Percentiles rank a stretch among this genome's conserved stretches.
phyloP scores from a whole-genome alignment of 805 yeast genomes.

The Priceomyces carsonii region DNA sequence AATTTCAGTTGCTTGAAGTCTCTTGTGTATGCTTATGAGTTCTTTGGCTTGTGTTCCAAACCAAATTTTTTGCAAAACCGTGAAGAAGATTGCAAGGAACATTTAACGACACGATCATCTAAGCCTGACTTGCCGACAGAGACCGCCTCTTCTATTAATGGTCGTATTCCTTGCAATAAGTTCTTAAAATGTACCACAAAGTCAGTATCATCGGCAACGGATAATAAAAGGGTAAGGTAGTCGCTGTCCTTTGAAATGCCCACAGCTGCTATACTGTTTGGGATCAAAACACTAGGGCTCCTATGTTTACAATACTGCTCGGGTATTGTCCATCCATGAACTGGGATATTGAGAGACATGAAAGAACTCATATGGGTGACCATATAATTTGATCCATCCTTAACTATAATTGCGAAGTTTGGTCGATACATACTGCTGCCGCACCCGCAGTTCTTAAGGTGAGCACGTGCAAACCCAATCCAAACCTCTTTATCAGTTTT shows the following conservation, averaged over 20 bases:
- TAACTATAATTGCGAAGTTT: conserved; percentile 21
- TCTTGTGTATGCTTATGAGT: no score
- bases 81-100: conserved; percentile 13
- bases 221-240: conserved; percentile 14
- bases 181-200: conserved; percentile 16
- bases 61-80: conserved; percentile 16
- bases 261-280: conserved; percentile 14
- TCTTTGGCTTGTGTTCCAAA: conserved; percentile 3
- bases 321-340: conserved; percentile 16
- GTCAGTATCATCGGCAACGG: conserved; percentile 18
- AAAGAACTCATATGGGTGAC: conserved; percentile 14
- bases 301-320: conserved; percentile 14
- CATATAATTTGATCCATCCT: conserved; percentile 11
- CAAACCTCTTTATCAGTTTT: conserved; percentile 18
- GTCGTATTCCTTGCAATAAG: conserved; percentile 7
- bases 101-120: conserved; percentile 12
- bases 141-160: background rate
- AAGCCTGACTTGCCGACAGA: conserved; percentile 6
- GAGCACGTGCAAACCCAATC: conserved; percentile 31
- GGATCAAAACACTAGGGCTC: conserved; percentile 22
- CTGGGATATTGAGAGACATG: conserved; percentile 11
- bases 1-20: no score
- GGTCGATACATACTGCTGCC: conserved; percentile 27
- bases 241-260: conserved; percentile 10
- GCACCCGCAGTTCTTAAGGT: conserved; percentile 27